phyloP scores from a whole-genome alignment of 2,329 filamentous ascomycete genomes.

The Ustulina deusta region DNA sequence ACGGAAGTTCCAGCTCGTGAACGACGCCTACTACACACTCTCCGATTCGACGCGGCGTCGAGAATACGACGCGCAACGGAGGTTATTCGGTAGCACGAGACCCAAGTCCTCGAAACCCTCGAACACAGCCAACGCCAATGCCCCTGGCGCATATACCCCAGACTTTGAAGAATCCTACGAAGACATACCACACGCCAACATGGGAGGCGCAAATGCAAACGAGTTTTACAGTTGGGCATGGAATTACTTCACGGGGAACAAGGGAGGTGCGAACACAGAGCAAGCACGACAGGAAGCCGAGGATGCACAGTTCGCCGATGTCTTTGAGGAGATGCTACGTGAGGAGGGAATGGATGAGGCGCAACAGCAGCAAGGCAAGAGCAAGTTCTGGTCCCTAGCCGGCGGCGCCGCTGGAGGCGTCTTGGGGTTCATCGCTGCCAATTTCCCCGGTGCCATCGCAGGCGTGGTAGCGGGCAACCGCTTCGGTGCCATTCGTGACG shows the following conservation, averaged over 20 bases:
- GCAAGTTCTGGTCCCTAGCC: slow-evolving; percentile 86
- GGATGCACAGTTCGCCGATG: slow-evolving; percentile 86
- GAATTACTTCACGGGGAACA: slow-evolving; percentile 66
- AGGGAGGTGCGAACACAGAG: slow-evolving; percentile 53
- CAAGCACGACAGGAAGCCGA: slow-evolving; percentile 67
- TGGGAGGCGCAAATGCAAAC: slow-evolving; percentile 48
- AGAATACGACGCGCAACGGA: slow-evolving; percentile 84
- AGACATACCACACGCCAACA: slow-evolving; percentile 55
- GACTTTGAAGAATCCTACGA: slow-evolving; percentile 62
- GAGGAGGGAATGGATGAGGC: slow-evolving; percentile 84
- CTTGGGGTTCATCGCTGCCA: slow-evolving; percentile 94
- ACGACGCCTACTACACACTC: slow-evolving; percentile 92
- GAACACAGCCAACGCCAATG: slow-evolving; percentile 51
- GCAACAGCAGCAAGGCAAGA: slow-evolving; percentile 68
- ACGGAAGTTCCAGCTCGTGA: slow-evolving; percentile 89
- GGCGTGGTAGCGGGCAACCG: slow-evolving; percentile 93
- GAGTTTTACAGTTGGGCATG: slow-evolving; percentile 80
- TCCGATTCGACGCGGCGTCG: slow-evolving; percentile 80
- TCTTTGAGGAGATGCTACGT: slow-evolving; percentile 91
- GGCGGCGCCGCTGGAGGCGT: slow-evolving; percentile 89
- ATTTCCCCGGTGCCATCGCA: slow-evolving; percentile 87
- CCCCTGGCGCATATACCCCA: slow-evolving; percentile 55
- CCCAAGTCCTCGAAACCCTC: slow-evolving; percentile 58
- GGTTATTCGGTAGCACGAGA: slow-evolving; percentile 63
- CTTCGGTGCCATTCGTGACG: slow-evolving; percentile 88